Evolutionary conservation across 2,329 filamentous ascomycete genomes (phyloP), one percentile per base, ranked within the genome.

Genomic region (Penicillium sp.): DNA sequence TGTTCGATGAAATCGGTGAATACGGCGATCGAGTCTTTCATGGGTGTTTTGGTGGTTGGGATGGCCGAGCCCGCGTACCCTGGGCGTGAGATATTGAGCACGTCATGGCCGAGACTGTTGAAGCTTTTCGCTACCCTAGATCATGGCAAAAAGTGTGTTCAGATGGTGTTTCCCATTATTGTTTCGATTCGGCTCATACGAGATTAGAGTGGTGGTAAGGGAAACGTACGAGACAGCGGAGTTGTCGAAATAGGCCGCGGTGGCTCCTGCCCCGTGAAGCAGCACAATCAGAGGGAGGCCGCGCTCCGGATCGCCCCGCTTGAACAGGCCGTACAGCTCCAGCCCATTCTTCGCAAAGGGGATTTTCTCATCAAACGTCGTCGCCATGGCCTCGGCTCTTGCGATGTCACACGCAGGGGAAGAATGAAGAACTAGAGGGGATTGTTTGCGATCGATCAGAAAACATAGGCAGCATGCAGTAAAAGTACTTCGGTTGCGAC

Each of bases 181-280:
- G 16, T 20, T 20, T 11, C 35, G 14, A 9, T 20, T n/a, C n/a
- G n/a, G n/a, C n/a, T n/a, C n/a, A n/a, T n/a, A n/a, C n/a, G n/a
- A n/a, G n/a, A n/a, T n/a, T n/a, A n/a, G n/a, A n/a, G n/a, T n/a
- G n/a, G n/a, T n/a, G n/a, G n/a, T n/a, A n/a, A 51, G 12, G 12
- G 12, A 21, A 23, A 50, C 59, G 23, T 60, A 63, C 61, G 61
- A 63, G 20, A 57, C 52, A 40, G 55, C 56, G 1, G 52, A 11
- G 26, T 63, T 63, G 52, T 63, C 61, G 28, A 63, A 63, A 35
- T 60, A 63, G 6, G 59, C 57, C 5, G 55, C 57, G 21, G 57
- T 62, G n/a, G 59, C 52, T 46, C 57, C 60, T 24, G 57, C 57
- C 40, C 61, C 61, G 26, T 63, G 61, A 33, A 63, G 11, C 42